Conservation (phyloP, 2,329 filamentous ascomycete species). For the Gyromitra esculenta region DNA sequence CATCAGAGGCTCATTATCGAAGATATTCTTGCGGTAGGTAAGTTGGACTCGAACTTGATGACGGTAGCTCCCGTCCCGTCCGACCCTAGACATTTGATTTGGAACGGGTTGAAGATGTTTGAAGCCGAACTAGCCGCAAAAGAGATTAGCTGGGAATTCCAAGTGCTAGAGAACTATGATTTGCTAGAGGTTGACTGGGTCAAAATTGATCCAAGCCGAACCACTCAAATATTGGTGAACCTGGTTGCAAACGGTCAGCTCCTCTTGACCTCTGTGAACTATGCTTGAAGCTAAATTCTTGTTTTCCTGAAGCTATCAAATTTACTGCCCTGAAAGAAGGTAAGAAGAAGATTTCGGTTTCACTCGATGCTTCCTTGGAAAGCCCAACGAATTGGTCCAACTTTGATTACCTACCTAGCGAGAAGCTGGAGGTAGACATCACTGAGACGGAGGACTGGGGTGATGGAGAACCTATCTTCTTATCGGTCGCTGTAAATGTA, state of each 20-base stretch:
- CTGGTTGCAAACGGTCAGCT: conserved; percentile 67
- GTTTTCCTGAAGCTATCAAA: conserved; percentile 62
- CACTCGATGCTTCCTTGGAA: conserved; percentile 52
- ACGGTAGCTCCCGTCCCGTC: conserved; percentile 75
- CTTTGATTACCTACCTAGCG: conserved; percentile 43
- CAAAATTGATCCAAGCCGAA: conserved; percentile 76
- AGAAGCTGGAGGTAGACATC: conserved; percentile 13
- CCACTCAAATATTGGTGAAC: conserved; percentile 80
- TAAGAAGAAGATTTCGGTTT: conserved; percentile 51
- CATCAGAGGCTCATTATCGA: conserved; percentile 79
- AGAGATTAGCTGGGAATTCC: conserved; percentile 75
- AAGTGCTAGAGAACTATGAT: conserved; percentile 73
- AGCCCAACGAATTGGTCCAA: conserved; percentile 42
- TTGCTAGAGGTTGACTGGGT: conserved; percentile 75
- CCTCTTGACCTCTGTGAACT: too few relatives aligned
- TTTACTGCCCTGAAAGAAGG: conserved; percentile 62
- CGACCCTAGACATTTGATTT: conserved; percentile 74
- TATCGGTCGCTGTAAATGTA: conserved; percentile 49
- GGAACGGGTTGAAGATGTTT: conserved; percentile 79
- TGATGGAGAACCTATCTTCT: conserved; percentile 35
- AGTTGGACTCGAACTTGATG: conserved; percentile 76
- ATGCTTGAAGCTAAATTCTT: background rate
- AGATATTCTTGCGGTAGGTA: conserved; percentile 73
- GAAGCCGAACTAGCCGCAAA: conserved; percentile 77
- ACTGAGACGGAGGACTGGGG: conserved; percentile 36